A percentile compares a stretch with the other conserved stretches of the same genome.
These are phyloP conservation scores for Cryphonectria nitschkei DNA, from an alignment of 2,329 filamentous ascomycete genomes.

Conservation along the genomic window DNA sequence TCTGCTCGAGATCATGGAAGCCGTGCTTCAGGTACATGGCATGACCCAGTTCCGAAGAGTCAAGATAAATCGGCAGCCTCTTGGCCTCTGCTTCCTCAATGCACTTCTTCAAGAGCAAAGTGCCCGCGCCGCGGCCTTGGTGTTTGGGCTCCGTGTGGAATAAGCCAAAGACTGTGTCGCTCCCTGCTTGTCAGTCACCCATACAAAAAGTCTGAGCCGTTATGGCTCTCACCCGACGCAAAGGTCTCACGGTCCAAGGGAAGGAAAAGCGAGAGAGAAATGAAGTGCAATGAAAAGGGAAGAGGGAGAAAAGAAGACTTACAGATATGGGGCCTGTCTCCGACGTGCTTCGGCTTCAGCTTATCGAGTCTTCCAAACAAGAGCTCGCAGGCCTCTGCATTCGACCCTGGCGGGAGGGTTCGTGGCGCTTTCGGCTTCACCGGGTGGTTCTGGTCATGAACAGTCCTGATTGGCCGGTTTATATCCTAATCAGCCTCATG, in stretches of 20 bases:
- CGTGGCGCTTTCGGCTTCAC: conserved; percentile 29
- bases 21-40: conserved; percentile 44
- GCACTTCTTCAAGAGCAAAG: conserved; percentile 43
- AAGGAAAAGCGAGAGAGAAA: background rate
- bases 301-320: conserved; percentile 25
- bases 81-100: conserved; percentile 42
- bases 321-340: conserved; percentile 36
- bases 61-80: conserved; percentile 42
- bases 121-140: conserved; percentile 45
- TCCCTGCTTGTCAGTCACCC: background rate
- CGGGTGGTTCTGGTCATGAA: conserved; percentile 29
- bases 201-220: background rate
- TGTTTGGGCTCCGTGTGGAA: conserved; percentile 48
- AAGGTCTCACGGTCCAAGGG: background rate
- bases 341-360: conserved; percentile 31
- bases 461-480: background rate
- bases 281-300: no score
- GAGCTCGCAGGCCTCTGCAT: conserved; percentile 39
- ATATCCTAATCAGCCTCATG: background rate
- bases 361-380: conserved; percentile 35
- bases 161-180: conserved; percentile 39
- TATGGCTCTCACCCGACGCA: background rate
- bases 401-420: conserved; percentile 35
- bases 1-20: conserved; percentile 42
- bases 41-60: conserved; percentile 42